A percentile compares a stretch with the other conserved stretches of the same genome.
Conservation (phyloP, 345 rosid genomes). For the Hibiscus tridactylites region DNA sequence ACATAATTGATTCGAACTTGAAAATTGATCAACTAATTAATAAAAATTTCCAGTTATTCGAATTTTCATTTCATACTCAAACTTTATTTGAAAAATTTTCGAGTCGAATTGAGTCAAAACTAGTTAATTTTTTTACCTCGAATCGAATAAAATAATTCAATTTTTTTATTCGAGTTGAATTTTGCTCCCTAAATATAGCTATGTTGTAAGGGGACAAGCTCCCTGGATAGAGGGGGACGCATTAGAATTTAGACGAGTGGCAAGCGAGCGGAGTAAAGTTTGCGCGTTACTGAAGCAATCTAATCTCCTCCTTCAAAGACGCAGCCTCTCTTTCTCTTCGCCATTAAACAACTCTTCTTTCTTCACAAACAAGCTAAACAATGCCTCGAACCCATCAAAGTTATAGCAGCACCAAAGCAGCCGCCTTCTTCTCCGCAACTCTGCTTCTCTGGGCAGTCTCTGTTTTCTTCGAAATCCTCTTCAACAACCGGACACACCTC, state of each 20-base stretch:
- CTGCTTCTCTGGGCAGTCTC: conserved; percentile 78
- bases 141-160: no score
- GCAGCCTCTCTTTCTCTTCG: not conserved
- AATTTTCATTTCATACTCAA: no score
- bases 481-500: conserved; percentile 53
- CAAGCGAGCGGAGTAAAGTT: not conserved
- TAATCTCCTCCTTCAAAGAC: not conserved
- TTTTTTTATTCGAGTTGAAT: no score
- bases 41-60: no score
- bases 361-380: not conserved
- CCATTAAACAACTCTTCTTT: not conserved
- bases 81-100: no score
- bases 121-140: no score
- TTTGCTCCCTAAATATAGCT: no score
- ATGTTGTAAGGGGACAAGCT: not conserved
- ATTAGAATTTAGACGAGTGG: no score
- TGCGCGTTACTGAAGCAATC: not conserved
- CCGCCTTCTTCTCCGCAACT: conserved; percentile 67
- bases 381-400: conserved; percentile 26
- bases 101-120: no score
- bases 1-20: no score
- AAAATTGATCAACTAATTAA: no score
- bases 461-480: conserved; percentile 60
- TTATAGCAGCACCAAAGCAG: conserved; percentile 32
- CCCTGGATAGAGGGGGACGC: no score